These are phyloP conservation scores for Magnaporthiopsis rhizophila DNA, from an alignment of 2,329 filamentous ascomycete species.

Conservation along the genomic window DNA sequence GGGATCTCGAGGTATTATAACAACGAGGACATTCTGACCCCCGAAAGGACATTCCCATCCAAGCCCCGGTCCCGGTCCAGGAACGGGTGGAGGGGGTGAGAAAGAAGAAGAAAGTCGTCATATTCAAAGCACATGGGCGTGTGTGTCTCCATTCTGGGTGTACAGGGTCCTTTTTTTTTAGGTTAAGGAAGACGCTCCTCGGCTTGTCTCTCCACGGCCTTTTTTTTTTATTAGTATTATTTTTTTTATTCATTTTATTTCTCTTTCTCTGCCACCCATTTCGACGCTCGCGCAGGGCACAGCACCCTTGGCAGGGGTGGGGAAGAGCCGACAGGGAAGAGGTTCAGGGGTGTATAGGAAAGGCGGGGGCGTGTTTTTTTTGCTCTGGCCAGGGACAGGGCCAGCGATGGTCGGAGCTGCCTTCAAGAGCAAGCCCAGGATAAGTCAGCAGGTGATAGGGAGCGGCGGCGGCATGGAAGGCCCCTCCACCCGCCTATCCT, in stretches of 20 bases:
- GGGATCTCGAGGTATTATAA: background rate
- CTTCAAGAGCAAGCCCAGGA: no score
- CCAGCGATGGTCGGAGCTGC: background rate
- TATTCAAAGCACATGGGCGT: no score
- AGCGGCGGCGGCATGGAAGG: background rate
- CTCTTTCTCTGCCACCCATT: background rate
- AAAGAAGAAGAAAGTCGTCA: background rate
- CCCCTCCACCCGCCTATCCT: background rate
- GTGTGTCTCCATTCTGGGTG: background rate
- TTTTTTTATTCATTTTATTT: background rate
- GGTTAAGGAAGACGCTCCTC: no score
- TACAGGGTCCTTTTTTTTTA: background rate
- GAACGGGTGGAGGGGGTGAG: background rate
- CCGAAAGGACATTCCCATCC: background rate
- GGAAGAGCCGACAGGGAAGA: no score
- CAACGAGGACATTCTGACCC: background rate
- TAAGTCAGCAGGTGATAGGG: background rate
- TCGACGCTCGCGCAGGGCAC: background rate
- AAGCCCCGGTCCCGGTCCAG: background rate
- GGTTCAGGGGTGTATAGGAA: background rate
- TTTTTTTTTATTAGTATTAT: background rate
- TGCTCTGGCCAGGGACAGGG: background rate
- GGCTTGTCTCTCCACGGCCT: background rate
- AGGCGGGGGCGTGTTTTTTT: background rate
- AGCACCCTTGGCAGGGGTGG: background rate